Evolutionary conservation across 129 eudicot species (phyloP).

Genomic region (Silybum marianum): DNA sequence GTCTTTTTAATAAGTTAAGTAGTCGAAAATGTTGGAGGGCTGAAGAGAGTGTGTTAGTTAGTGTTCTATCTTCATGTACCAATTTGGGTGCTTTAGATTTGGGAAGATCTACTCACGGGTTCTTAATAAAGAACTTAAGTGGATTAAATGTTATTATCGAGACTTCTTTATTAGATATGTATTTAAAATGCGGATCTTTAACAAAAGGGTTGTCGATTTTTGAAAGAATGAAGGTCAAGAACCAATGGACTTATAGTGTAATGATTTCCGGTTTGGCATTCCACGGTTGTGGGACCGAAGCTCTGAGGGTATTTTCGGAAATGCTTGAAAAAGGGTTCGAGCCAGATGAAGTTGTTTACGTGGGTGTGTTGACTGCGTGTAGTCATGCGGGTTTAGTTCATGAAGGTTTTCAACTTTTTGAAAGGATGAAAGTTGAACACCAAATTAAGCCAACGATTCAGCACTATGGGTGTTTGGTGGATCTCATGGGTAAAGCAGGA

Average conservation of each 20-base stretch:
- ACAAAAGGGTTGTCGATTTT: constrained; percentile 38
- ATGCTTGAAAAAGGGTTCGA: constrained; percentile 44
- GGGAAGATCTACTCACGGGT: constrained; percentile 48
- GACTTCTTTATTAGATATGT: constrained; percentile 50
- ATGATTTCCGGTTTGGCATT: constrained; percentile 53
- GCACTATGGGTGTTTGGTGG: constrained; percentile 60
- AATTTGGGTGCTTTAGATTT: constrained; percentile 41
- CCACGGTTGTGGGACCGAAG: constrained; percentile 45
- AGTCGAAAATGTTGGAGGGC: constrained; percentile 40
- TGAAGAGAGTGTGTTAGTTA: constrained; percentile 55
- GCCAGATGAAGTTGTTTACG: constrained; percentile 49
- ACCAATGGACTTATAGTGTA: constrained; percentile 48
- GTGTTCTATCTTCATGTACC: constrained; percentile 51
- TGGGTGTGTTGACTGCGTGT: constrained; percentile 53
- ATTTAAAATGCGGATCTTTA: constrained; percentile 50
- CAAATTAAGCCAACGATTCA: constrained; percentile 46
- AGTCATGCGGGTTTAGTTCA: constrained; percentile 42
- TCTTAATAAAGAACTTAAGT: constrained; percentile 39
- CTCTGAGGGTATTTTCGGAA: constrained; percentile 36
- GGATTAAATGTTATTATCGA: constrained; percentile 47
- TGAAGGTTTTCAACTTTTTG: constrained; percentile 41
- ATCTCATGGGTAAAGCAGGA: constrained; percentile 54
- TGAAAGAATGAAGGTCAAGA: constrained; percentile 40
- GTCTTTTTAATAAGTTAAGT: constrained; percentile 37
- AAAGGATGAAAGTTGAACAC: constrained; percentile 45